Conservation (phyloP, 2,329 filamentous ascomycete species). For the Rosellinia necatrix region DNA sequence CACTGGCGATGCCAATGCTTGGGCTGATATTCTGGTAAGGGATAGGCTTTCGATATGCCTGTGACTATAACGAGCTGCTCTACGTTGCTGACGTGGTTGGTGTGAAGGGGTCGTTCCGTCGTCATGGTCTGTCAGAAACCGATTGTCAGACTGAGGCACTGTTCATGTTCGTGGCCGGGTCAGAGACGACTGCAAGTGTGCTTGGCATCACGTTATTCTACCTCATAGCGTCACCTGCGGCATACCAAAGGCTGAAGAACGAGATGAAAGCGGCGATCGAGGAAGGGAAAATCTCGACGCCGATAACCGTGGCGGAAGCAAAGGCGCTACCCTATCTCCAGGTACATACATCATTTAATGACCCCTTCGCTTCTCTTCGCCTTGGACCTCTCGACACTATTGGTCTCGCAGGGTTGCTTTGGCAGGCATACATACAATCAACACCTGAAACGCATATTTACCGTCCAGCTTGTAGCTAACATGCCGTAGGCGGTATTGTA, state of each 20-base stretch:
- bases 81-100: not conserved
- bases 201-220: conserved; percentile 54
- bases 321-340: conserved; percentile 41
- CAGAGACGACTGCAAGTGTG: conserved; percentile 56
- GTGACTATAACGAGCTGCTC: not conserved
- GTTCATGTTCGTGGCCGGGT: conserved; percentile 43
- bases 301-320: conserved; percentile 39
- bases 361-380: too few relatives aligned
- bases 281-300: conserved; percentile 40
- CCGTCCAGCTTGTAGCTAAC: not conserved
- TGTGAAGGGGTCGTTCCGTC: conserved; percentile 39
- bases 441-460: not conserved
- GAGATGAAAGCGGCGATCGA: conserved; percentile 48
- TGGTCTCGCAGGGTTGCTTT: too few relatives aligned
- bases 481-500: conserved; percentile 41
- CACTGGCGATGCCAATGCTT: not conserved
- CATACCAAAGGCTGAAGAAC: conserved; percentile 49
- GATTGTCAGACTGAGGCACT: conserved; percentile 40
- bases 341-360: conserved; percentile 5
- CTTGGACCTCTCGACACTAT: not conserved
- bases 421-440: too few relatives aligned
- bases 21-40: conserved; percentile 27
- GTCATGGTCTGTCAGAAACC: conserved; percentile 37
- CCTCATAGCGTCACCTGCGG: conserved; percentile 50
- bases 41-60: not conserved